phyloP scores from a whole-genome alignment of 176 grass and related monocot species.

The Oryza glaberrima region DNA sequence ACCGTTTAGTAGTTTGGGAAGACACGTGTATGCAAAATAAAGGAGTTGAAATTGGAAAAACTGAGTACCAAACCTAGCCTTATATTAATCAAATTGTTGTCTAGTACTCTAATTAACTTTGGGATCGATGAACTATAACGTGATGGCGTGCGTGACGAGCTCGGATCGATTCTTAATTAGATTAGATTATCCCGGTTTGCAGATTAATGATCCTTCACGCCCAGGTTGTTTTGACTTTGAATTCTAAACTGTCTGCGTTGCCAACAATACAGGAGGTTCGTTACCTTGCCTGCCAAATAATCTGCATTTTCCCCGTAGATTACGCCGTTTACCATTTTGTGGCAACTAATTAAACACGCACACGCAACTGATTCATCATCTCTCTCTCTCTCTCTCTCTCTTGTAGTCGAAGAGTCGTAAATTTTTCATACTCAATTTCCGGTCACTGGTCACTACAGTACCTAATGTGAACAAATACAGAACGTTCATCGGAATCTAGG shows the following conservation, averaged over 20 bases:
- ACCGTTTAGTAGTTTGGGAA: too few relatives aligned
- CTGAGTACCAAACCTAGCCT: too few relatives aligned
- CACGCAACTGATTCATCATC: not conserved
- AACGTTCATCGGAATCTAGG: not conserved
- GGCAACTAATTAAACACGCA: not conserved
- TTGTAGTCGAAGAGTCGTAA: not conserved
- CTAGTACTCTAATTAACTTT: not conserved
- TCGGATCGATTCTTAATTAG: not conserved
- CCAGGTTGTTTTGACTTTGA: slow-evolving; percentile 43
- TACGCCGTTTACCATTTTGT: slow-evolving; percentile 1
- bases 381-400: not conserved
- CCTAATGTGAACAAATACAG: not conserved
- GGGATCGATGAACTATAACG: not conserved
- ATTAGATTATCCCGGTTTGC: not conserved
- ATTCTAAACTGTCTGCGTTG: slow-evolving; percentile 20
- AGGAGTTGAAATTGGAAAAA: too few relatives aligned
- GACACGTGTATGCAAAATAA: too few relatives aligned
- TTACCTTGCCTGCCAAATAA: not conserved
- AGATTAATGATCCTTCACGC: too few relatives aligned
- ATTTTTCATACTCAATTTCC: not conserved
- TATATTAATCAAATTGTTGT: not conserved
- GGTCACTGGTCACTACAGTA: not conserved
- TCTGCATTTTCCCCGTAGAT: not conserved
- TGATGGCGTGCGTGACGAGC: too few relatives aligned
- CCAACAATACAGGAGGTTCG: not conserved